Evolutionary conservation across 306 rosid genomes (phyloP), one percentile per base, ranked within the genome.

Genomic region (Trifolium fragiferum): DNA sequence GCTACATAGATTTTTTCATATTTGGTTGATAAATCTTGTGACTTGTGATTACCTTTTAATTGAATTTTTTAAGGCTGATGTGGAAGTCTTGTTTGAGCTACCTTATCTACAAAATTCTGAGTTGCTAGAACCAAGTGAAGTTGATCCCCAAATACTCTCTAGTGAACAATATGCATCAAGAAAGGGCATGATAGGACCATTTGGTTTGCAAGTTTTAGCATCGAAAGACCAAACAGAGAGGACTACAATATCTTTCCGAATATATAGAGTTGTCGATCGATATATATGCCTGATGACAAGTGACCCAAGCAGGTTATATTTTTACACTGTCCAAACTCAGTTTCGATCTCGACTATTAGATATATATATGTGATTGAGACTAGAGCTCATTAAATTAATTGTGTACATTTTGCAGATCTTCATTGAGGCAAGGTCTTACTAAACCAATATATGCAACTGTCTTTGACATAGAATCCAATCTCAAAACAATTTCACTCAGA

Each of bases 371-470:
- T 23, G 7, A 20, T 10, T 19, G 13, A 54, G 60, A 54, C 15
- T 20, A 10, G 7, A 54, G 15, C 30, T 54, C 35, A 23, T 57
- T 7, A 11, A 11, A 57, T 23, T 57, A 57, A 11, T 23, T 57
- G 14, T 59, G 49, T 62, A 63, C 54, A 20, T 20, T 75, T 57
- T 12, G 49, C 87, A 90, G 92, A 80, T 87, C 97, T 60, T 89
- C 97, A 18, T 66, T 82, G 78, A 10, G 84, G 71, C 41, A 86
- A 10, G 85, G 79, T 19, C 74, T 84, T 71, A 86, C 81, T 7
- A 86, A 91, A 75, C 76, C 90, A 4, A 77, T 79, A 6, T 86
- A 89, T 75, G 94, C 89, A 47, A 75, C 89, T 8, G 86, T 87
- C 49, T 80, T 89, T 27, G 81, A 83, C 75, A 7, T 87, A 5